Base-by-base conservation (phyloP, 495 filamentous ascomycete genomes). In the Tetracladium setigerum region DNA sequence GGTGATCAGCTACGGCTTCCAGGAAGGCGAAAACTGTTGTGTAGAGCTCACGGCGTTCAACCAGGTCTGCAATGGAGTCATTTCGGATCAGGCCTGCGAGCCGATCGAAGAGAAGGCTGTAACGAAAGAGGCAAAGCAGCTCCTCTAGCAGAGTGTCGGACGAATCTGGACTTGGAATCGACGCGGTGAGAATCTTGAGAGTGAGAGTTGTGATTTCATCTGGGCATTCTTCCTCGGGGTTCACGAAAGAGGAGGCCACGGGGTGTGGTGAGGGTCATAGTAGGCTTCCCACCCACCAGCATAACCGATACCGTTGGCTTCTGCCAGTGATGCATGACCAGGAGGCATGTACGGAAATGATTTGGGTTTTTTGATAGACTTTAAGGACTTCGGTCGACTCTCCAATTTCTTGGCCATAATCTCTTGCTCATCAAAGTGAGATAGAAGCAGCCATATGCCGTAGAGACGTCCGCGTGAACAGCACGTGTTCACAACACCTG, bases 31-130 rank as follows among this genome's bases (percentile, higher is more conserved):
- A 35, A 10, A 52, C 43, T 19, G 45, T 36, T 0, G 8, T 17
- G 22, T 49, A 56, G 31, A 56, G 35, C 0, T 44, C 39, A 16
- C 27, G 16, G 22, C 54, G 33, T 12, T 52, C 18, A 7, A 37
- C 43, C 12, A 56, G 41, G 35, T 52, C 49, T 10, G 19, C 32
- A 19, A 56, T 52, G 1, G 54, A 56, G 15, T 56, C 49, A 46
- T 56, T 52, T 9, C 41, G 49, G 18, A 56, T 32, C 18, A 56
- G 15, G 8, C 42, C 44, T 10, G 44, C 16, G 14, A 56, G 38
- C 11, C 22, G 14, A 38, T 56, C 54, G 19, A 56, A 49, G 16
- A 56, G 30, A 12, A 48, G 40, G 24, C 54, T 52, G 6, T 48
- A 14, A 3, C 45, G 49, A 33, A 52, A 49, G 7, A 52, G 22